phyloP scores from a whole-genome alignment of 2,329 filamentous ascomycete species.

The Talaromyces amestolkiae region DNA sequence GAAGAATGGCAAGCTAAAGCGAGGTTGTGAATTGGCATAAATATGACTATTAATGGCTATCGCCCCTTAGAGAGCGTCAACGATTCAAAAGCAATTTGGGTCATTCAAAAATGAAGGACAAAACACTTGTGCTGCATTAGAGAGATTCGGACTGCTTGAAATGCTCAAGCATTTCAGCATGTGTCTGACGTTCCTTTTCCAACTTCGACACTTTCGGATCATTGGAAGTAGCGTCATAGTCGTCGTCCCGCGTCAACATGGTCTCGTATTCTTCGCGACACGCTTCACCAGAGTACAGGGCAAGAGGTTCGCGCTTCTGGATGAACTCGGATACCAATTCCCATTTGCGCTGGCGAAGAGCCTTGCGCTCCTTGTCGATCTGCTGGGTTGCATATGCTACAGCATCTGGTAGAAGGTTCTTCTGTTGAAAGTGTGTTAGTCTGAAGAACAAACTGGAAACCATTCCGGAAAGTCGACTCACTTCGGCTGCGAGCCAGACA shows the following conservation, averaged over 20 bases:
- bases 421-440: conserved; percentile 39
- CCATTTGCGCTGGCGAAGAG: conserved; percentile 44
- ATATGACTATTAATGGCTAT: background rate
- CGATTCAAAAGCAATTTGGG: background rate
- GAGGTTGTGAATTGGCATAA: conserved; percentile 27
- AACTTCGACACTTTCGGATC: background rate
- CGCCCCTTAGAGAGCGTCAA: background rate
- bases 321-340: conserved; percentile 44
- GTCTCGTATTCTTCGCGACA: conserved; percentile 28
- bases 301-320: conserved; percentile 36
- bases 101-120: background rate
- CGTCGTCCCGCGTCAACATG: background rate
- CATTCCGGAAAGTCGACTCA: conserved; percentile 22
- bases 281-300: conserved; percentile 48
- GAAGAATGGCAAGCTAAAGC: conserved; percentile 33
- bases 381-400: conserved; percentile 25
- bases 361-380: conserved; percentile 33
- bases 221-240: background rate
- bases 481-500: conserved; percentile 52
- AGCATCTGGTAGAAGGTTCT: conserved; percentile 8
- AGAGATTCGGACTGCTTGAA: background rate
- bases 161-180: conserved; percentile 7
- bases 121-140: background rate
- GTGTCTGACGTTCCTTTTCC: conserved; percentile 1
- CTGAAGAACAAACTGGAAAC: conserved; percentile 16